Percentiles rank a stretch among this genome's conserved stretches.
Evolutionary conservation across 2,329 filamentous ascomycete genomes (phyloP).

Genomic region (Rutstroemia sp.): DNA sequence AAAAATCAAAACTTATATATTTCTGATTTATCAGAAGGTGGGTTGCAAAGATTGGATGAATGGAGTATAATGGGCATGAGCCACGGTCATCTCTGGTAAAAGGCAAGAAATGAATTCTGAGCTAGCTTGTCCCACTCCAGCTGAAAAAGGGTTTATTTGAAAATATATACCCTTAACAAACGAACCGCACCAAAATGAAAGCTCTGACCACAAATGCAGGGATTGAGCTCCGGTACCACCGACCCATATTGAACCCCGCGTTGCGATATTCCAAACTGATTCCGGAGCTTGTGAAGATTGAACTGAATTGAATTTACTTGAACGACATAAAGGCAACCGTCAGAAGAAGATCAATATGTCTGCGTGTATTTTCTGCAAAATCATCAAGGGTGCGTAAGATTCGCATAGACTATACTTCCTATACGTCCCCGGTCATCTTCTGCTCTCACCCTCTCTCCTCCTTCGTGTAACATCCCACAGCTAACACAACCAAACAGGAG

Average conservation of each 20-base stretch:
- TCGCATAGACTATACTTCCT: too few relatives aligned
- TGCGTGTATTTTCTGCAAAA: constrained; percentile 94
- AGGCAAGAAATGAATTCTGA: constrained; percentile 34
- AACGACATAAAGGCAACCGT: too few relatives aligned
- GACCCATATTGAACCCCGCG: background rate
- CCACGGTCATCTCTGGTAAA: constrained; percentile 34
- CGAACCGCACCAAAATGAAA: too few relatives aligned
- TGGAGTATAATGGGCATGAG: constrained; percentile 43
- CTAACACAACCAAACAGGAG: constrained; percentile 47
- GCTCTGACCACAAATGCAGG: background rate
- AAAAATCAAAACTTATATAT: constrained; percentile 12
- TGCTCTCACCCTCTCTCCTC: background rate
- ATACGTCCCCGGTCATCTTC: too few relatives aligned
- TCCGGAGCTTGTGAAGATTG: too few relatives aligned
- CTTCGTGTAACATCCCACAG: constrained; percentile 3
- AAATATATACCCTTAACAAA: constrained; percentile 4
- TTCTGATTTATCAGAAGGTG: constrained; percentile 24
- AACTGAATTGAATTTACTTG: too few relatives aligned
- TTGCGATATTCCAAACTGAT: background rate
- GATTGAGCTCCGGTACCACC: too few relatives aligned
- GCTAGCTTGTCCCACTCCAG: constrained; percentile 31
- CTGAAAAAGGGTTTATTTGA: constrained; percentile 1
- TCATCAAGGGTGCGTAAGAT: constrained; percentile 67
- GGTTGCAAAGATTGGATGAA: constrained; percentile 44
- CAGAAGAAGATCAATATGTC: constrained; percentile 32